phyloP scores from a whole-genome alignment of 2,329 filamentous ascomycete genomes.

The Epichloe scottii region DNA sequence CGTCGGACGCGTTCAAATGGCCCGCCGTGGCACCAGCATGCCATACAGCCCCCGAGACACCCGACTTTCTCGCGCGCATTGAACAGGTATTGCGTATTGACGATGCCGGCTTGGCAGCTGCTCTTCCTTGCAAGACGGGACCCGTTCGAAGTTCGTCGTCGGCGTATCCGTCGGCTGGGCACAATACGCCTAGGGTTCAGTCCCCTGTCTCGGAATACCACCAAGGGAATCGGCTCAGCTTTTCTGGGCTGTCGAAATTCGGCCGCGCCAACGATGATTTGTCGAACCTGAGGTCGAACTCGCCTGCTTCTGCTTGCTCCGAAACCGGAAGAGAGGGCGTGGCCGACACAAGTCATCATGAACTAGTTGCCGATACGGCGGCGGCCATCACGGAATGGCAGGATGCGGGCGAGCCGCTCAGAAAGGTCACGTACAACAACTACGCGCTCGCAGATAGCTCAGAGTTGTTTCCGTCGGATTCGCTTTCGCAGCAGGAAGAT shows the following conservation, averaged over 20 bases:
- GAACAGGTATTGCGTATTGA: constrained; percentile 8
- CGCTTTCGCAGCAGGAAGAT: constrained; percentile 10
- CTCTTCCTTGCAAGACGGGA: background rate
- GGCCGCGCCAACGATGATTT: constrained; percentile 17
- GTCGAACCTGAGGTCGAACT: constrained; percentile 18
- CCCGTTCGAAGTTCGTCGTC: constrained; percentile 19
- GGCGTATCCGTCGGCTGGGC: constrained; percentile 16
- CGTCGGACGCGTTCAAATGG: background rate
- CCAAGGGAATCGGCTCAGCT: constrained; percentile 13
- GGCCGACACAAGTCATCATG: constrained; percentile 9
- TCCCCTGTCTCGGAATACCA: constrained; percentile 16
- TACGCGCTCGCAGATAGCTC: constrained; percentile 16
- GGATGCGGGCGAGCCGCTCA: constrained; percentile 9
- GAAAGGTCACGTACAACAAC: constrained; percentile 12
- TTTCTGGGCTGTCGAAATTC: constrained; percentile 18
- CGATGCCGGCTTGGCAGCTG: background rate
- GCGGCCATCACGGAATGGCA: constrained; percentile 15
- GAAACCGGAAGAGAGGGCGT: constrained; percentile 1
- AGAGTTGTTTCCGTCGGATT: constrained; percentile 14
- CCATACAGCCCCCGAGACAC: constrained; percentile 2
- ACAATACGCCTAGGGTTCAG: constrained; percentile 11
- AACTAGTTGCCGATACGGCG: constrained; percentile 14
- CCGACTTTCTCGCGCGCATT: constrained; percentile 10
- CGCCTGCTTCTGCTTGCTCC: constrained; percentile 11
- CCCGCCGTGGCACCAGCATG: background rate